These are phyloP conservation scores for Hypoxylon sp. DNA, from an alignment of 2,329 filamentous ascomycete genomes.

Conservation along the genomic window DNA sequence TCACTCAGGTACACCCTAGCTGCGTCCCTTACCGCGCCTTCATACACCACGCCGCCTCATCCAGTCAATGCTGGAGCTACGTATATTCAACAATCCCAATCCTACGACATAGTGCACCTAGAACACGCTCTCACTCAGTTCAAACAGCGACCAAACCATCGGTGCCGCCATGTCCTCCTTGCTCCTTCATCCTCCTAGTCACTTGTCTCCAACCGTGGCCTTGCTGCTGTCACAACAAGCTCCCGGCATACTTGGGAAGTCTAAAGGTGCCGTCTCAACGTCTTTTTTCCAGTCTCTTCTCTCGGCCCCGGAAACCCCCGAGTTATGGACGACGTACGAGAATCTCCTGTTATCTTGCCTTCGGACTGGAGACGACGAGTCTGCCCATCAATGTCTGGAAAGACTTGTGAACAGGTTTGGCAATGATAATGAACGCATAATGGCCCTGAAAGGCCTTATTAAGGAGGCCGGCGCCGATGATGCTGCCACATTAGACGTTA, in stretches of 20 bases:
- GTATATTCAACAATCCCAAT: neutral
- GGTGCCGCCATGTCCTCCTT: conserved; percentile 51
- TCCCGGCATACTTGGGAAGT: conserved; percentile 66
- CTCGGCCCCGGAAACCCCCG: conserved; percentile 75
- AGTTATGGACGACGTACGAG: conserved; percentile 88
- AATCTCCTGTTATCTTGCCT: conserved; percentile 88
- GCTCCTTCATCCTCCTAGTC: conserved; percentile 68
- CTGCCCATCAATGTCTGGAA: conserved; percentile 80
- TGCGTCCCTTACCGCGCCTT: conserved; percentile 6
- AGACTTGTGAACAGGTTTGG: conserved; percentile 86
- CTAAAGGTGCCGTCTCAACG: conserved; percentile 66
- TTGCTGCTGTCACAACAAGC: conserved; percentile 72
- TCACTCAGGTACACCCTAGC: conserved; percentile 12
- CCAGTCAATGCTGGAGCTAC: conserved; percentile 1
- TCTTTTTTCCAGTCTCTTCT: conserved; percentile 67
- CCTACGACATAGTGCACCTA: neutral
- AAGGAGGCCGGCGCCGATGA: conserved; percentile 84
- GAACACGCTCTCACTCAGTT: neutral
- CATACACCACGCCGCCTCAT: conserved; percentile 8
- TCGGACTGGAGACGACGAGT: conserved; percentile 83
- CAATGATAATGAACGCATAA: conserved; percentile 83
- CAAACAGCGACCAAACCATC: conserved; percentile 1
- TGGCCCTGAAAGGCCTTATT: conserved; percentile 84
- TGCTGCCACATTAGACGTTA: conserved; percentile 71
- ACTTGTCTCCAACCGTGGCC: conserved; percentile 67